These are phyloP conservation scores for Phytophthora rubi DNA, from an alignment of 352 stramenopile species.

Conservation along the genomic window DNA sequence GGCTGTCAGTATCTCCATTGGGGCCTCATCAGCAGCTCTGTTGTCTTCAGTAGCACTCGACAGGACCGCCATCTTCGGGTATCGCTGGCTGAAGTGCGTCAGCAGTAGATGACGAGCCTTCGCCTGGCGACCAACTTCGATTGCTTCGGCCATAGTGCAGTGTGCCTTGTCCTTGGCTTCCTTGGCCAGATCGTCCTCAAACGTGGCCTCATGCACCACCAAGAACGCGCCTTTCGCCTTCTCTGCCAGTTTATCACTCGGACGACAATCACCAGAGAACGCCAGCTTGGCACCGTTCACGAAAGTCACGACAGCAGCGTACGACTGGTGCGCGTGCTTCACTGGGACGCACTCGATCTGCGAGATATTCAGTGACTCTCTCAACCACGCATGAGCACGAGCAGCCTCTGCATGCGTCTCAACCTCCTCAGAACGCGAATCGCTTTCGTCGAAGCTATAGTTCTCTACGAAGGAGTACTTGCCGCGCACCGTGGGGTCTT, in stretches of 20 bases:
- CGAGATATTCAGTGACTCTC: slow-evolving; percentile 48
- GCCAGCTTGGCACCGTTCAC: slow-evolving; percentile 81
- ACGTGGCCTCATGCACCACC: slow-evolving; percentile 98
- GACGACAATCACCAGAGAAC: slow-evolving; percentile 96
- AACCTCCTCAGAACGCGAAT: slow-evolving; percentile 31
- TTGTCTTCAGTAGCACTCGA: slow-evolving; percentile 27
- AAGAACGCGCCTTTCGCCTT: slow-evolving; percentile 80
- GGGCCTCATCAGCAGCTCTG: slow-evolving; percentile 16
- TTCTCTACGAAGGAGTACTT: slow-evolving; percentile 93
- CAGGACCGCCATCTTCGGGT: slow-evolving; percentile 77
- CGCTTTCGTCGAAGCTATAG: slow-evolving; percentile 76
- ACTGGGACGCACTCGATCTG: slow-evolving; percentile 76
- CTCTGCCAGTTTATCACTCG: slow-evolving; percentile 69
- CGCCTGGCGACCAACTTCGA: slow-evolving; percentile 75
- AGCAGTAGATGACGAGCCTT: slow-evolving; percentile 91
- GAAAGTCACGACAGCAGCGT: slow-evolving; percentile 87
- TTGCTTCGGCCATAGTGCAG: slow-evolving; percentile 94
- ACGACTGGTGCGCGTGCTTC: slow-evolving; percentile 92
- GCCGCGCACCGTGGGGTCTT: slow-evolving; percentile 77
- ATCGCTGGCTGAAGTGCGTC: slow-evolving; percentile 96
- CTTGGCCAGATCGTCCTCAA: slow-evolving; percentile 93
- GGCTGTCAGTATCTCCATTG: slow-evolving; percentile 62
- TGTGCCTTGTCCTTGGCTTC: slow-evolving; percentile 96
- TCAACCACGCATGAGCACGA: slow-evolving; percentile 47
- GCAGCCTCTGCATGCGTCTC: slow-evolving; percentile 43